Conservation (phyloP, 2,329 filamentous ascomycete species). For the Fusarium domesticum region DNA sequence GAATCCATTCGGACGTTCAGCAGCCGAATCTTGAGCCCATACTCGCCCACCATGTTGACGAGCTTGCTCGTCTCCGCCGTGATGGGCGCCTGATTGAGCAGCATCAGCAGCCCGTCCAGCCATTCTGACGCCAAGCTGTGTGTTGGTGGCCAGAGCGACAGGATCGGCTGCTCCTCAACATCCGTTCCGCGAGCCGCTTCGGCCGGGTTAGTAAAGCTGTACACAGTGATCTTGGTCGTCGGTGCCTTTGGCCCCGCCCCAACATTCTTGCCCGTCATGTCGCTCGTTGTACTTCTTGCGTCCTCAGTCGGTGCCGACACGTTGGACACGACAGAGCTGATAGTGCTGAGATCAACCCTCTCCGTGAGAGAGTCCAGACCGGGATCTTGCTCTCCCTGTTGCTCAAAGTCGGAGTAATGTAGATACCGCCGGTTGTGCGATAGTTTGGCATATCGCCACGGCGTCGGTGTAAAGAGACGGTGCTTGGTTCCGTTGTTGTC, state of each 20-base stretch:
- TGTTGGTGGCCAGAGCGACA: constrained; percentile 78
- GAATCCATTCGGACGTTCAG: constrained; percentile 88
- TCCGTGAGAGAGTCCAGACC: constrained; percentile 70
- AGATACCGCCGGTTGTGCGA: constrained; percentile 89
- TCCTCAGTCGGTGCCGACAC: constrained; percentile 66
- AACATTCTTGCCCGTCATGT: constrained; percentile 41
- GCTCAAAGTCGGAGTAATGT: constrained; percentile 82
- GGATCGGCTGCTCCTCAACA: constrained; percentile 65
- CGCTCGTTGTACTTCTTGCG: constrained; percentile 42
- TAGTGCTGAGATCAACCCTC: constrained; percentile 80
- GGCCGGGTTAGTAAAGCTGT: constrained; percentile 59
- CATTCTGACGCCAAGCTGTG: constrained; percentile 89
- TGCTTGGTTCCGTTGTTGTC: constrained; percentile 34
- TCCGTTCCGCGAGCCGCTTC: constrained; percentile 37
- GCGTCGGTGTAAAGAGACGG: constrained; percentile 48
- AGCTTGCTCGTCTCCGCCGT: constrained; percentile 95
- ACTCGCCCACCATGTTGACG: constrained; percentile 80
- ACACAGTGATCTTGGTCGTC: constrained; percentile 87
- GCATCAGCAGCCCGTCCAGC: constrained; percentile 92
- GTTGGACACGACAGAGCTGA: constrained; percentile 93
- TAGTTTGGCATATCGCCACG: constrained; percentile 81
- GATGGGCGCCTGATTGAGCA: constrained; percentile 91
- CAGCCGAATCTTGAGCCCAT: constrained; percentile 87
- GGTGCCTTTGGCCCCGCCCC: constrained; percentile 38
- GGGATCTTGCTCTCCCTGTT: constrained; percentile 62